Base-by-base conservation (phyloP, 2,329 filamentous ascomycete genomes). In the Alternaria burnsii region DNA sequence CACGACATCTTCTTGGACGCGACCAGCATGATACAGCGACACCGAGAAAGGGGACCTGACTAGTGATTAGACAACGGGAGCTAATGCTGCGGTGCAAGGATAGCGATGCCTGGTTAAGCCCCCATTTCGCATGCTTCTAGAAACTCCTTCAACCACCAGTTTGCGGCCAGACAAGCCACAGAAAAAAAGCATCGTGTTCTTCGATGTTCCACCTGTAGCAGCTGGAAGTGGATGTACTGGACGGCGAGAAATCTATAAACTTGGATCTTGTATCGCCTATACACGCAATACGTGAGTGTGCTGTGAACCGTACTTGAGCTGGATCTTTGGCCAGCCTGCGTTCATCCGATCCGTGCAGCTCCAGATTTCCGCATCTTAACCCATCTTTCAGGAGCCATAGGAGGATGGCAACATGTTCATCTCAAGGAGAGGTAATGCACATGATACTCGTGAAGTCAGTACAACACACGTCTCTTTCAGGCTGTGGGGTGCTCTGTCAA, bases 31-130 rank as follows among this genome's bases (percentile, higher is more conserved):
- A 48, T 43, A 28, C 8, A 26, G 26, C 52, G 32, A 52, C 40
- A 44, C 43, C 26, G 46, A 34, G 52, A 63, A 61, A 56, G 58
- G 63, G 64, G 62, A 55, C 58, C 61, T 58, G 43, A 50, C 60
- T 65, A 64, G 53, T 32, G 32, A 28, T 51, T 63, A 64, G 63
- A 48, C 51, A 41, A 48, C 67, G 63, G 67, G 65, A 65, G 43
- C 63, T 65, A 68, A 41, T 40, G 53, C 40, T 48, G 52, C 51
- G 34, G 44, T 18, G 32, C 48, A 57, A 47, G 58, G 59, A 41
- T 50, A 36, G 20, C 46, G 20, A 50, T 50, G 46, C 20, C 20
- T 38, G 7, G 20, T 34, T 32, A 38, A 22, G 46, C 32, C 46
- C 34, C 30, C 34, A 32, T 50, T 32, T 34, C 5, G 20, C 46